Conservation (phyloP, 768 basidiomycete genomes). For the Boletus rubroflammeus region DNA sequence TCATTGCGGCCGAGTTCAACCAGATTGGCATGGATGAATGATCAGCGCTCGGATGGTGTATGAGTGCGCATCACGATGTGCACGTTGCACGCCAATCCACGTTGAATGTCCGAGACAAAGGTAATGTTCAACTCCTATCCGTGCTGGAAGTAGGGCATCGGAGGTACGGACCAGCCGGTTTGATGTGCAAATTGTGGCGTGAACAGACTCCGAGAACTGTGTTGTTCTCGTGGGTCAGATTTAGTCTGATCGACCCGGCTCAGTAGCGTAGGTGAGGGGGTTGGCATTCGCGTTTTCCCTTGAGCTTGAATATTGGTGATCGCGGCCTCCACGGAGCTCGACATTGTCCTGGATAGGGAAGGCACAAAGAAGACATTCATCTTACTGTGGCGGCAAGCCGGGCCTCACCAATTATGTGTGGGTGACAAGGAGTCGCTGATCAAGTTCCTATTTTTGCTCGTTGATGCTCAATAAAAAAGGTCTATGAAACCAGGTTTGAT, state of each 20-base stretch:
- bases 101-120: conserved; percentile 8
- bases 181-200: conserved; percentile 5
- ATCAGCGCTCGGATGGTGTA: conserved; percentile 2
- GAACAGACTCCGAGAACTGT: conserved; percentile 18
- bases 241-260: conserved; percentile 2
- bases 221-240: conserved; percentile 6
- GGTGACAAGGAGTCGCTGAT: conserved; percentile 8
- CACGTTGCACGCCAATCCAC: conserved; percentile 25
- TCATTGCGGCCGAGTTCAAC: not conserved
- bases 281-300: conserved; percentile 14
- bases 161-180: conserved; percentile 11
- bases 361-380: conserved; percentile 6
- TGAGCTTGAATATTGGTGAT: conserved; percentile 4
- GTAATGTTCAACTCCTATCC: conserved; percentile 13
- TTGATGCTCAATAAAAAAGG: not conserved
- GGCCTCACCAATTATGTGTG: conserved; percentile 25
- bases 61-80: conserved; percentile 8
- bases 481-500: conserved; percentile 5
- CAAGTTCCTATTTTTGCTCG: not conserved
- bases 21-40: conserved; percentile 4
- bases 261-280: not conserved
- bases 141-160: conserved; percentile 6
- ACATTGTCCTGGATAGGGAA: conserved; percentile 12
- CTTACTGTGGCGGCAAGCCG: not conserved
- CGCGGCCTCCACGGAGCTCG: conserved; percentile 22